Percentiles rank a stretch among this genome's conserved stretches.
Conservation (phyloP, 192 early-diverging fungal genomes). For the Podila epicladia region DNA sequence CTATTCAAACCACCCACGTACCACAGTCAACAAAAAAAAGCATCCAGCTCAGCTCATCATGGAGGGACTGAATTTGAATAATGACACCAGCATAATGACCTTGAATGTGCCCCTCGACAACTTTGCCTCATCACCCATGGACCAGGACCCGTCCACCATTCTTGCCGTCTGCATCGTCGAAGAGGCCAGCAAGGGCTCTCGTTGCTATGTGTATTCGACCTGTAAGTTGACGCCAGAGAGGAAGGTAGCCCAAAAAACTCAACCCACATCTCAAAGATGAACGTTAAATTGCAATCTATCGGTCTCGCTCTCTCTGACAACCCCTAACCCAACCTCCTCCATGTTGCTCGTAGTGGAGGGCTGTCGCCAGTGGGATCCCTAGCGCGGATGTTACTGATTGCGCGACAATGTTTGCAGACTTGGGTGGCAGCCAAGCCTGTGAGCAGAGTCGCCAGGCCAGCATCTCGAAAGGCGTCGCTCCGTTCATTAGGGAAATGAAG, state of each 20-base stretch:
- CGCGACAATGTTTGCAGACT: constrained; percentile 39
- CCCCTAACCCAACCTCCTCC: background rate
- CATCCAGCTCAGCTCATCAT: constrained; percentile 18
- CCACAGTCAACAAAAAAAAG: background rate
- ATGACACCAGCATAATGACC: constrained; percentile 27
- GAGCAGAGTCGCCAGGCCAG: constrained; percentile 40
- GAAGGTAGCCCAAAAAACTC: background rate
- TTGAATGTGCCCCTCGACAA: constrained; percentile 41
- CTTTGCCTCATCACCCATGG: constrained; percentile 23
- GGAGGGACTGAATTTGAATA: constrained; percentile 43
- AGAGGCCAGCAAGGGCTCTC: constrained; percentile 25
- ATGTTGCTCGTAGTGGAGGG: constrained; percentile 28
- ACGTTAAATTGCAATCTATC: background rate
- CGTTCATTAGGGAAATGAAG: constrained; percentile 48
- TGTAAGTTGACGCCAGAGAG: constrained; percentile 28
- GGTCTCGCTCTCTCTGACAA: background rate
- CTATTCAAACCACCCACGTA: background rate
- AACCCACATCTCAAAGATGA: background rate
- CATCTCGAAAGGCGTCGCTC: constrained; percentile 14
- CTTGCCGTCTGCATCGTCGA: constrained; percentile 38
- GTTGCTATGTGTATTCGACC: constrained; percentile 47
- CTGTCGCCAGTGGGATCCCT: constrained; percentile 49
- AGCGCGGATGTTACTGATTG: constrained; percentile 52
- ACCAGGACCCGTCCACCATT: background rate
- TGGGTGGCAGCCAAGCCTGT: constrained; percentile 47